A percentile compares a stretch with the other conserved stretches of the same genome.
phyloP scores from a whole-genome alignment of 1,139 yeast genomes.

The Blastobotrys petasosporus region DNA sequence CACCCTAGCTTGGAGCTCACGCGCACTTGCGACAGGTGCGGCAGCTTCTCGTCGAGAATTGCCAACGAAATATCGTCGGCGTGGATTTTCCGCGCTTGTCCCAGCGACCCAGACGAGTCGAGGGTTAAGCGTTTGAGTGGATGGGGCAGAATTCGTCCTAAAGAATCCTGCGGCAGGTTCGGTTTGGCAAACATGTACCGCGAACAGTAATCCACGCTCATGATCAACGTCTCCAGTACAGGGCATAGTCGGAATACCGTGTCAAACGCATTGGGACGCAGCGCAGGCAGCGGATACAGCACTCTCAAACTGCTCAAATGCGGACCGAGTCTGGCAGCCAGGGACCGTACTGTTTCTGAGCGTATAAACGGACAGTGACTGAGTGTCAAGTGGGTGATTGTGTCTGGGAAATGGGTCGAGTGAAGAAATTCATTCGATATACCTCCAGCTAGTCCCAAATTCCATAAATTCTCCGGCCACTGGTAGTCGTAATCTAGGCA shows the following conservation, averaged over 20 bases:
- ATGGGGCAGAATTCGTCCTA: constrained; percentile 33
- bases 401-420: constrained; percentile 59
- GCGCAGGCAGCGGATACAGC: constrained; percentile 83
- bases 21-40: constrained; percentile 54
- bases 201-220: constrained; percentile 80
- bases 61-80: constrained; percentile 89
- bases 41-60: constrained; percentile 68
- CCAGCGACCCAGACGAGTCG: constrained; percentile 84
- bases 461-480: constrained; percentile 78
- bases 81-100: constrained; percentile 73
- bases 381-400: constrained; percentile 66
- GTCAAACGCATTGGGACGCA: constrained; percentile 66
- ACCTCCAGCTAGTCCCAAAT: constrained; percentile 80
- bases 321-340: constrained; percentile 59
- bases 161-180: constrained; percentile 25
- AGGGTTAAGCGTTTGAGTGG: constrained; percentile 63
- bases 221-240: constrained; percentile 51
- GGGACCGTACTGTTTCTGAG: constrained; percentile 50
- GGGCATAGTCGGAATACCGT: constrained; percentile 71
- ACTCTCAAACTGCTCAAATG: constrained; percentile 58
- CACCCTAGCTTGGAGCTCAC: constrained; percentile 81
- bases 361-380: constrained; percentile 81
- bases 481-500: constrained; percentile 52
- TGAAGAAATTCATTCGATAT: constrained; percentile 72
- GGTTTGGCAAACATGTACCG: constrained; percentile 33